Evolutionary conservation across 2,329 filamentous ascomycete genomes (phyloP), one percentile per base, ranked within the genome.

Genomic region (Calonectria crousiana): DNA sequence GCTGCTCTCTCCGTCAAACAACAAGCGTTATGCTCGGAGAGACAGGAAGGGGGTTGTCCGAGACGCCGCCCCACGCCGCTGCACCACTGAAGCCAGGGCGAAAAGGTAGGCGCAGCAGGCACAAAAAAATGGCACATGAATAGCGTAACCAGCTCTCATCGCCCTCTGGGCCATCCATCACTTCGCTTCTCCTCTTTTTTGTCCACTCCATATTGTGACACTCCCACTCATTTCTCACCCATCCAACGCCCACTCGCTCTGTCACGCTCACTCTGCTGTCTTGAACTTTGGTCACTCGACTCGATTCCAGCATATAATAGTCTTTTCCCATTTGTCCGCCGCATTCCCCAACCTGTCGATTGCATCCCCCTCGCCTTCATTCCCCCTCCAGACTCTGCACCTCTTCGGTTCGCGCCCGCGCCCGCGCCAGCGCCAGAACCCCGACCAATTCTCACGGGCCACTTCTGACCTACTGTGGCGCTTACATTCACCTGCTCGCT

Each of bases 111-210:
- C 56, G 56, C 56, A 62, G 56, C 28, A 34, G 52, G 52, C 56
- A 62, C 51, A 77, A 49, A 78, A 78, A 77, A 78, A 67, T 71
- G 76, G 77, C 71, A 78, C 72, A 79, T 78, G 72, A 77, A 77
- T 76, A 77, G 69, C 75, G 71, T 71, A 74, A 69, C 75, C 53
- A 30, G 14, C 38, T 34, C 34, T 69, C 49, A 44, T 60, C 41
- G 32, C 49, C 26, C 32, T 44, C 51, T 64, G 26, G 38, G 41
- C 67, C 64, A 51, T 44, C 44, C 65, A 44, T 26, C 53, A n/a
- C 34, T 28, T 44, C 38, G 67, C 67, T 69, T 77, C 67, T 65
- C 71, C 73, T 74, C 49, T 66, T 62, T 67, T 69, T 74, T 53
- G 65, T 73, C 71, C 60, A 65, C 60, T 65, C 41, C 38, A 26